A percentile compares a stretch with the other conserved stretches of the same genome.
phyloP scores from a whole-genome alignment of 2,329 filamentous ascomycete species.

The Myotisia sp. region DNA sequence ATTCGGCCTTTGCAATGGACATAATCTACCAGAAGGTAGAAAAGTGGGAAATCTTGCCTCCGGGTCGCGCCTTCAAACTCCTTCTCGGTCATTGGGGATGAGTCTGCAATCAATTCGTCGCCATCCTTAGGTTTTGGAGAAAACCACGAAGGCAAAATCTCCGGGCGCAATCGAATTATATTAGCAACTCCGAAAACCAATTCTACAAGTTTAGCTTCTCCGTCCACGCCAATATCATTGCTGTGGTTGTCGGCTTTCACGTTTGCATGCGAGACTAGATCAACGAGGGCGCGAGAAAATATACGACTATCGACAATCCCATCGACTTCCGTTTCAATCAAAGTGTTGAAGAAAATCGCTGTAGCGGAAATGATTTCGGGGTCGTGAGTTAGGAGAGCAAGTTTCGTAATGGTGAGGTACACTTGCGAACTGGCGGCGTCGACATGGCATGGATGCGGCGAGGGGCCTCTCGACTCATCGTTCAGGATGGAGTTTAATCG shows the following conservation, averaged over 20 bases:
- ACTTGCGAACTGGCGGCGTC: slow-evolving; percentile 78
- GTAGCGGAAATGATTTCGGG: slow-evolving; percentile 74
- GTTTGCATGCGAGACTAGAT: slow-evolving; percentile 60
- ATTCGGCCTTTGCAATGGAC: slow-evolving; percentile 91
- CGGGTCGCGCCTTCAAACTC: slow-evolving; percentile 74
- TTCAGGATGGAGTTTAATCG: slow-evolving; percentile 54
- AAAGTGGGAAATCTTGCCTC: slow-evolving; percentile 85
- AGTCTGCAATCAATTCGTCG: slow-evolving; percentile 27
- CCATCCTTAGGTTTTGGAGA: slow-evolving; percentile 40
- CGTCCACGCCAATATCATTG: slow-evolving; percentile 54
- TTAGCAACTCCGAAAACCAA: slow-evolving; percentile 90
- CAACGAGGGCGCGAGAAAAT: slow-evolving; percentile 78
- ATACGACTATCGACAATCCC: slow-evolving; percentile 75
- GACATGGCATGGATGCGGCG: slow-evolving; percentile 80
- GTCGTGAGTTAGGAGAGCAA: slow-evolving; percentile 71
- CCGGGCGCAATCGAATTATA: slow-evolving; percentile 80
- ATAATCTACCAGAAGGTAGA: slow-evolving; percentile 90
- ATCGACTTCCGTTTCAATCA: slow-evolving; percentile 94
- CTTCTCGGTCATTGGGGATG: slow-evolving; percentile 33
- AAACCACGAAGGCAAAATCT: slow-evolving; percentile 86
- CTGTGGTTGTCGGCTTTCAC: slow-evolving; percentile 16
- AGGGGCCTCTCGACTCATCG: slow-evolving; percentile 76
- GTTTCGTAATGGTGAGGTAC: slow-evolving; percentile 77
- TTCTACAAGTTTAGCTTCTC: slow-evolving; percentile 80
- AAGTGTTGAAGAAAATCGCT: slow-evolving; percentile 72